Evolutionary conservation across 768 basidiomycete species (phyloP).

Genomic region (Suillus paluster): DNA sequence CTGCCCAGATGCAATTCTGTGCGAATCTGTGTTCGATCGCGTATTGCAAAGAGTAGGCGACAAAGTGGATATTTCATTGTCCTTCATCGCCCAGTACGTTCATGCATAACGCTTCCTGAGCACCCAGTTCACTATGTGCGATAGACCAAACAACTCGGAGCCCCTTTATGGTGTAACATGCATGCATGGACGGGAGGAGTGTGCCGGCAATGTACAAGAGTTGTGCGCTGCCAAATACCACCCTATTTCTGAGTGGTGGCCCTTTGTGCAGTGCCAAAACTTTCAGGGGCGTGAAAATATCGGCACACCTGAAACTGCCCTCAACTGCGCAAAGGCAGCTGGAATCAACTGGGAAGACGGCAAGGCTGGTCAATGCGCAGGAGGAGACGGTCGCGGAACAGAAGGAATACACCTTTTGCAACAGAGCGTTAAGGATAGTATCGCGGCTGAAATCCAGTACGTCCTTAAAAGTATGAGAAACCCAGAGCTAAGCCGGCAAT

Average conservation of each 20-base stretch:
- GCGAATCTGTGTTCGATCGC: constrained; percentile 76
- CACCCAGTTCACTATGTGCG: constrained; percentile 16
- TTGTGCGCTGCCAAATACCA: constrained; percentile 75
- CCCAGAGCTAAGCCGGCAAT: constrained; percentile 16
- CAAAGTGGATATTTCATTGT: constrained; percentile 70
- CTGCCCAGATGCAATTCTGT: constrained; percentile 83
- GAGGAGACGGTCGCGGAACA: constrained; percentile 57
- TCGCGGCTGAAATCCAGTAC: constrained; percentile 63
- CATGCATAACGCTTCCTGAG: constrained; percentile 10
- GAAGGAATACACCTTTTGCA: constrained; percentile 71
- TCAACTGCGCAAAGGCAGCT: constrained; percentile 65
- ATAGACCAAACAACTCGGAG: constrained; percentile 66
- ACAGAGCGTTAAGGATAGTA: constrained; percentile 53
- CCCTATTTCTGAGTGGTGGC: constrained; percentile 70
- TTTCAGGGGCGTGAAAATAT: constrained; percentile 61
- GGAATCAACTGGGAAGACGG: constrained; percentile 73
- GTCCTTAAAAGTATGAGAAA: constrained; percentile 8
- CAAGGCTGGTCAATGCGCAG: constrained; percentile 60
- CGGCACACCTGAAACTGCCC: constrained; percentile 66
- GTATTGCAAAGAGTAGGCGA: constrained; percentile 64
- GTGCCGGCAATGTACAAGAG: constrained; percentile 88
- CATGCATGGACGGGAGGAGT: constrained; percentile 81
- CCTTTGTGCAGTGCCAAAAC: constrained; percentile 83
- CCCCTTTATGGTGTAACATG: constrained; percentile 80
- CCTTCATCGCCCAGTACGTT: constrained; percentile 77